Evolutionary conservation across 2,329 filamentous ascomycete species (phyloP).

Genomic region (Nemania abortiva): DNA sequence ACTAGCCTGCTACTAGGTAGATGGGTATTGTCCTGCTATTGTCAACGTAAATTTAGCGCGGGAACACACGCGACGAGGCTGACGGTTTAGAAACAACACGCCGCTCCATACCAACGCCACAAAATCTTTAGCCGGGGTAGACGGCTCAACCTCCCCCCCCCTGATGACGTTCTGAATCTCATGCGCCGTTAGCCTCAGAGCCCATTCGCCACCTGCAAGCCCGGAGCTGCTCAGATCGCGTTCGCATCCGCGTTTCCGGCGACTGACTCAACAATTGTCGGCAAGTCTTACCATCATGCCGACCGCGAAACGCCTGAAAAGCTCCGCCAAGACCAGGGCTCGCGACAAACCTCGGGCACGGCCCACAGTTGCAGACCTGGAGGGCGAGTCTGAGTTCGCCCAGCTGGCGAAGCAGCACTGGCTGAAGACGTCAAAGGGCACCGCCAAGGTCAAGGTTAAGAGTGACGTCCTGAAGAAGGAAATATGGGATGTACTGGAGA

Average conservation of each 20-base stretch:
- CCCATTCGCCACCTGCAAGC: slow-evolving; percentile 25
- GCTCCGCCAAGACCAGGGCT: slow-evolving; percentile 59
- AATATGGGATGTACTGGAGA: slow-evolving; percentile 90
- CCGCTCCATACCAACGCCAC: slow-evolving; percentile 37
- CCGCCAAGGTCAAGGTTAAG: slow-evolving; percentile 77
- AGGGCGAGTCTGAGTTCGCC: slow-evolving; percentile 78
- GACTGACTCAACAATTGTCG: slow-evolving; percentile 26
- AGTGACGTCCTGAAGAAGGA: slow-evolving; percentile 87
- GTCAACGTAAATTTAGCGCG: slow-evolving; percentile 20
- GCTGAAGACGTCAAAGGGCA: slow-evolving; percentile 74
- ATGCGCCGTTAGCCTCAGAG: slow-evolving; percentile 27
- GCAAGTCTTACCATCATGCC: slow-evolving; percentile 59
- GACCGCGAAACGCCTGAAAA: slow-evolving; percentile 70
- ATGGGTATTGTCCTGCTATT: too few species aligned
- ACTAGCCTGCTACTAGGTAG: too few species aligned
- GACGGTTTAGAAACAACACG: slow-evolving; percentile 32
- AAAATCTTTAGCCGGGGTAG: slow-evolving; percentile 27
- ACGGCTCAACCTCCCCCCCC: neutral
- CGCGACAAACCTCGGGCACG: slow-evolving; percentile 61
- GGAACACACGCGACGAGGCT: slow-evolving; percentile 47
- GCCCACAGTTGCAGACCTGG: slow-evolving; percentile 75
- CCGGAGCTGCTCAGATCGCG: slow-evolving; percentile 34
- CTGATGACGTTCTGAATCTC: slow-evolving; percentile 29
- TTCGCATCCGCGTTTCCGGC: slow-evolving; percentile 28
- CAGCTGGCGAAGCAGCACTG: slow-evolving; percentile 87